Percentiles rank a stretch among this genome's conserved stretches.
Conservation (phyloP, 371 early-diverging fungal species). For the Rhizopus arrhizus region DNA sequence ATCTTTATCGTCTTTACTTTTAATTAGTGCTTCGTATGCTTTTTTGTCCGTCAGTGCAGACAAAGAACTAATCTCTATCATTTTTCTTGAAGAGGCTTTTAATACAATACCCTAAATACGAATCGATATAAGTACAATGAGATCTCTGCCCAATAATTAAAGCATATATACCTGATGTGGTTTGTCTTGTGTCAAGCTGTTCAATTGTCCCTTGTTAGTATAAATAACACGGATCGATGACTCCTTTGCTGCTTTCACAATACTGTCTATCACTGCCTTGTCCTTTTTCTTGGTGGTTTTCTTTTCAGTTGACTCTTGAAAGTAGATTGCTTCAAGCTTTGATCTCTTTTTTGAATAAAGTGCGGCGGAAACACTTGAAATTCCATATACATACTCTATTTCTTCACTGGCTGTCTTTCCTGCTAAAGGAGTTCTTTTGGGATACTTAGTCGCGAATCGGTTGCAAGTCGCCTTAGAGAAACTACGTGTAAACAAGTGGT, state of each 20-base stretch:
- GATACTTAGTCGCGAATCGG: not conserved
- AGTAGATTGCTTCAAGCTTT: slow-evolving; percentile 12
- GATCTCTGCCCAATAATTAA: no score
- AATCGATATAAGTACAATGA: not conserved
- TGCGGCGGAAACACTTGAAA: slow-evolving; percentile 29
- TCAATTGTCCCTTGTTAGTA: slow-evolving; percentile 33
- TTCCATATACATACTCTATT: slow-evolving; percentile 30
- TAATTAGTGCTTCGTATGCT: slow-evolving; percentile 19
- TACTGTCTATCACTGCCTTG: slow-evolving; percentile 13
- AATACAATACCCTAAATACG: slow-evolving; percentile 30
- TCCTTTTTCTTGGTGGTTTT: slow-evolving; percentile 26
- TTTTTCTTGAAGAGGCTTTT: slow-evolving; percentile 17
- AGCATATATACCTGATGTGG: slow-evolving; percentile 33
- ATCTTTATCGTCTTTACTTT: slow-evolving; percentile 17
- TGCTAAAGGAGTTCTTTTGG: not conserved
- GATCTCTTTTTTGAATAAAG: slow-evolving; percentile 27
- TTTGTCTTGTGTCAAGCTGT: slow-evolving; percentile 34
- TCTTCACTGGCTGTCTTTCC: not conserved
- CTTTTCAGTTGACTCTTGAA: slow-evolving; percentile 19
- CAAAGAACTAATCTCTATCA: slow-evolving; percentile 16
- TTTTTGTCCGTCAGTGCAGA: not conserved
- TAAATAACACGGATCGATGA: slow-evolving; percentile 3
- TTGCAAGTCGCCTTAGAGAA: not conserved
- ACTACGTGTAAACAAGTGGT: not conserved
- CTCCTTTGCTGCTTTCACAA: slow-evolving; percentile 14